phyloP scores from a whole-genome alignment of 2,329 filamentous ascomycete genomes.

The Aspergillus aculeatinus region DNA sequence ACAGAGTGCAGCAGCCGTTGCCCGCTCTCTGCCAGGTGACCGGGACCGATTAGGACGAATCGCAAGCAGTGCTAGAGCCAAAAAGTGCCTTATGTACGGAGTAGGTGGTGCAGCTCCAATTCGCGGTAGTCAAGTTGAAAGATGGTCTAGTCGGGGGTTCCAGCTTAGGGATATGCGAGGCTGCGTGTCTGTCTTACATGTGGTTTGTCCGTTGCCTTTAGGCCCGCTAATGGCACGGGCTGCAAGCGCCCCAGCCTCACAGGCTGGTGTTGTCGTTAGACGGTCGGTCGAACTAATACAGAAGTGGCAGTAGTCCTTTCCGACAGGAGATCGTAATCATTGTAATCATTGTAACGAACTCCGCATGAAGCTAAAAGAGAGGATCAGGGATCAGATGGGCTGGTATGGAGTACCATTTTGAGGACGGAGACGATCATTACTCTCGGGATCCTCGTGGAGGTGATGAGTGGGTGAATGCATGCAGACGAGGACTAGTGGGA shows the following conservation, averaged over 20 bases:
- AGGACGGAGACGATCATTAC: not conserved
- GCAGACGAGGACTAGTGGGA: not conserved
- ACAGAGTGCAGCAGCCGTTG: not conserved
- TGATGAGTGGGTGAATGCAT: not conserved
- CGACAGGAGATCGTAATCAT: not conserved
- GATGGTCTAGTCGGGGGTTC: not conserved
- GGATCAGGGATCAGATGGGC: not conserved
- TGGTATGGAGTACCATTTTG: not conserved
- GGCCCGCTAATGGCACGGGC: conserved; percentile 8
- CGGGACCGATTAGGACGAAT: conserved; percentile 3
- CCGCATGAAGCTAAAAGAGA: not conserved
- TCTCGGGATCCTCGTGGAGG: not conserved
- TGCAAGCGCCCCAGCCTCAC: conserved; percentile 5
- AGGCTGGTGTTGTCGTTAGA: not conserved
- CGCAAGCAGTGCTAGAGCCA: conserved; percentile 1
- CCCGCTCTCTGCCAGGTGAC: conserved; percentile 7
- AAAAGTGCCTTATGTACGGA: conserved; percentile 7
- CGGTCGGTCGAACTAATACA: not conserved
- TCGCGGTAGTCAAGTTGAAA: not conserved
- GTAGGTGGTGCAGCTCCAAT: conserved; percentile 5
- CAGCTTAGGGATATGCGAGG: conserved; percentile 19
- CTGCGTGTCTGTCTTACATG: conserved; percentile 24
- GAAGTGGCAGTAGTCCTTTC: not conserved
- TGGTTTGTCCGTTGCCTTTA: conserved; percentile 1
- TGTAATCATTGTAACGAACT: not conserved